phyloP scores from a whole-genome alignment of 495 filamentous ascomycete species.

The Astrocystis sublimbata region DNA sequence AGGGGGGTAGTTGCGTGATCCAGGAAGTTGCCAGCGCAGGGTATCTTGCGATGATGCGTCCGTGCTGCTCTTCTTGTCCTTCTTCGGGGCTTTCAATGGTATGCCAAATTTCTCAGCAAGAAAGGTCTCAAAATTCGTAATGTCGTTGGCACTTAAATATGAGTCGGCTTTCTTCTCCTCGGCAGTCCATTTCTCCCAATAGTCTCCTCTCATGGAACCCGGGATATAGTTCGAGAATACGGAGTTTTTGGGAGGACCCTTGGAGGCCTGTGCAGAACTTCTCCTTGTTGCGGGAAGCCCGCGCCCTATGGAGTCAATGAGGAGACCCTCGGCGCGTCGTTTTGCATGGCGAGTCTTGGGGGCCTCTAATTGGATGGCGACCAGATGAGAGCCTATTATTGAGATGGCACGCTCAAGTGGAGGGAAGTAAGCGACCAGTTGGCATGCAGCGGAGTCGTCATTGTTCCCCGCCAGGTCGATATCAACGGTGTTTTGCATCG shows the following conservation, averaged over 20 bases:
- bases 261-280: slow-evolving; percentile 15
- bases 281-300: slow-evolving; percentile 37
- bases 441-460: slow-evolving; percentile 28
- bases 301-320: slow-evolving; percentile 73
- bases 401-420: slow-evolving; percentile 64
- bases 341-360: slow-evolving; percentile 59
- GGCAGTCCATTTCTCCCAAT: slow-evolving; percentile 36
- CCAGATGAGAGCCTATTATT: slow-evolving; percentile 54
- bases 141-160: slow-evolving; percentile 44
- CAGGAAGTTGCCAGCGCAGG: slow-evolving; percentile 43
- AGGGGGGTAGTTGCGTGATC: slow-evolving; percentile 41
- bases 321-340: slow-evolving; percentile 63
- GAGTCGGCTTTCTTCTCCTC: slow-evolving; percentile 48
- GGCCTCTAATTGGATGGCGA: slow-evolving; percentile 65
- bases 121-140: slow-evolving; percentile 54
- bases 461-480: slow-evolving; percentile 35
- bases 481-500: slow-evolving; percentile 57
- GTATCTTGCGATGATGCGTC: slow-evolving; percentile 19
- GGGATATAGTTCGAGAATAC: slow-evolving; percentile 42
- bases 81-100: slow-evolving; percentile 21
- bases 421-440: slow-evolving; percentile 62
- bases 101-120: slow-evolving; percentile 49
- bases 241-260: slow-evolving; percentile 23
- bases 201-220: slow-evolving; percentile 38
- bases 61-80: slow-evolving; percentile 25